phyloP scores from a whole-genome alignment of 495 filamentous ascomycete genomes.

The Thermochaetoides thermophila region DNA sequence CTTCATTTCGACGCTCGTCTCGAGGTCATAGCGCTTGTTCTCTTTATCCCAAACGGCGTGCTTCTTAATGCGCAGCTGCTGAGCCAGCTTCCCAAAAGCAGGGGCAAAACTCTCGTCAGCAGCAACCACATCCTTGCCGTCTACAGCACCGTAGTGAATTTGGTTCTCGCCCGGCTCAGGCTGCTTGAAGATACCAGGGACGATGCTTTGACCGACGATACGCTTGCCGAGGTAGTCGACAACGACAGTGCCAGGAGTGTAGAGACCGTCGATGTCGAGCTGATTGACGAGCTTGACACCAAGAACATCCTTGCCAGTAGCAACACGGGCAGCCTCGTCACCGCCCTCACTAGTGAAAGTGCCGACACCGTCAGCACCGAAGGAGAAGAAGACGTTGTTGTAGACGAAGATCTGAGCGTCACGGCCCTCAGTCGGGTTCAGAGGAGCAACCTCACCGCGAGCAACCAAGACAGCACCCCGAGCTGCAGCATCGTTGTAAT shows the following conservation, averaged over 20 bases:
- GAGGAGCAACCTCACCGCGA: conserved; percentile 81
- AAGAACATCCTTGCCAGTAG: conserved; percentile 90
- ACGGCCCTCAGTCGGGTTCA: conserved; percentile 84
- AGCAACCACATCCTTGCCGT: conserved; percentile 91
- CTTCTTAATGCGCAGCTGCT: conserved; percentile 75
- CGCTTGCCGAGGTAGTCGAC: conserved; percentile 96
- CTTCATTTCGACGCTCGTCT: conserved; percentile 96
- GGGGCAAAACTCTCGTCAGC: conserved; percentile 71
- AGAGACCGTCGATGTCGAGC: conserved; percentile 85
- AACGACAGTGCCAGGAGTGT: conserved; percentile 89
- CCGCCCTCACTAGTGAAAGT: conserved; percentile 95
- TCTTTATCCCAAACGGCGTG: conserved; percentile 98
- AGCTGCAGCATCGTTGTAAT: conserved; percentile 91
- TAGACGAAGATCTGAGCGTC: conserved; percentile 99
- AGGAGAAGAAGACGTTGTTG: conserved; percentile 99
- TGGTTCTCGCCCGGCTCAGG: conserved; percentile 93
- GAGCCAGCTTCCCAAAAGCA: conserved; percentile 80
- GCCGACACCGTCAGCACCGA: conserved; percentile 92
- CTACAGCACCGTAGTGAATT: conserved; percentile 96
- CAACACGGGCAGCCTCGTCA: conserved; percentile 90
- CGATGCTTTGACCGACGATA: conserved; percentile 94
- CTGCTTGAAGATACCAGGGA: conserved; percentile 98
- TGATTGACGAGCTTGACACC: conserved; percentile 93
- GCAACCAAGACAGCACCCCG: conserved; percentile 89
- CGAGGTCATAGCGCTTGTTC: conserved; percentile 73